These are phyloP conservation scores for Colletotrichum plurivorum DNA, from an alignment of 2,329 filamentous ascomycete species.

Conservation along the genomic window DNA sequence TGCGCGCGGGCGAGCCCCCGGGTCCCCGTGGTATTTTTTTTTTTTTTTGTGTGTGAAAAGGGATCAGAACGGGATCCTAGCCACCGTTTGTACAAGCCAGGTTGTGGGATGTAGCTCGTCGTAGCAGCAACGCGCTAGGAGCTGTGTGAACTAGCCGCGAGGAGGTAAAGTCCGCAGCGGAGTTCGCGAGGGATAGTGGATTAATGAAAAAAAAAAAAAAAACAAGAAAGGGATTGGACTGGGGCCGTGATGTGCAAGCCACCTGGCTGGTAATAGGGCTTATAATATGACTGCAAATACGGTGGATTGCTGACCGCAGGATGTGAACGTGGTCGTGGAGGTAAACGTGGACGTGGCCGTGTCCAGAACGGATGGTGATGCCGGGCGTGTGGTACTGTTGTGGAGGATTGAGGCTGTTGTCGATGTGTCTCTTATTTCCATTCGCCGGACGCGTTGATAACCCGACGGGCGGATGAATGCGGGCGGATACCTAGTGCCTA, in stretches of 20 bases:
- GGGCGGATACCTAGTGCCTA: slow-evolving; percentile 10
- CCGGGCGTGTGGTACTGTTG: slow-evolving; percentile 3
- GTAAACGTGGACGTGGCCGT: slow-evolving; percentile 10
- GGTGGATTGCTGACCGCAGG: slow-evolving; percentile 41
- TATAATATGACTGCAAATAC: slow-evolving; percentile 28
- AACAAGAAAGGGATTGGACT: slow-evolving; percentile 12
- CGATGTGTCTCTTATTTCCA: slow-evolving; percentile 13
- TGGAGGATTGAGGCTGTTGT: slow-evolving; percentile 6
- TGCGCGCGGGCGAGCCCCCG: slow-evolving; percentile 39
- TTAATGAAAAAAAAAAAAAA: slow-evolving; percentile 5
- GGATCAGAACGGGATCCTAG: slow-evolving; percentile 26
- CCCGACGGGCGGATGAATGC: slow-evolving; percentile 3
- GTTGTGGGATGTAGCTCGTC: slow-evolving; percentile 29
- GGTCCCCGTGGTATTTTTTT: not conserved
- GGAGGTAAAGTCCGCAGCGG: slow-evolving; percentile 37
- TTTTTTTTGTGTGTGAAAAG: slow-evolving; percentile 9
- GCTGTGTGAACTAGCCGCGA: slow-evolving; percentile 31
- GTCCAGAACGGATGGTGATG: slow-evolving; percentile 19
- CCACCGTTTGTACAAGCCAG: slow-evolving; percentile 28
- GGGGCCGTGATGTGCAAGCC: slow-evolving; percentile 25
- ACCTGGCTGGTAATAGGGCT: slow-evolving; percentile 23
- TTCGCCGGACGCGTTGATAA: slow-evolving; percentile 8
- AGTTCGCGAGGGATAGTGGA: slow-evolving; percentile 25
- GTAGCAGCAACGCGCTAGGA: slow-evolving; percentile 31
- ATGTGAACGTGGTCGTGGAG: not conserved